Percentiles rank a stretch among this genome's conserved stretches.
Evolutionary conservation across 139 green algal species (phyloP).

Genomic region (Pseudopediastrum boryanum): DNA sequence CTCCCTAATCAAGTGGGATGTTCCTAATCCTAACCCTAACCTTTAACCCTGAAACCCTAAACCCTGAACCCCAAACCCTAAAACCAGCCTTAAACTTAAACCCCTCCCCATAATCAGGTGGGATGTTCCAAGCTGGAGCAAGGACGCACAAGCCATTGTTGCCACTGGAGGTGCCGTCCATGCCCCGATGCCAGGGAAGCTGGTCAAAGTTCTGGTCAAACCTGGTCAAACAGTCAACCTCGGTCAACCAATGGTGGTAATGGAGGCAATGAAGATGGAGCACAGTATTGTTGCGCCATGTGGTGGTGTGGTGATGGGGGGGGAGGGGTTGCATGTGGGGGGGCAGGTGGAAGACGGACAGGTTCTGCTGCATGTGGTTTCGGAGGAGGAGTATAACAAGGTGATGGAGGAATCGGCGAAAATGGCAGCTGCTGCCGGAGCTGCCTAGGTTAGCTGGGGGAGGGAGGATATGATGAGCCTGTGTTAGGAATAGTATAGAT

Average conservation of each 20-base stretch:
- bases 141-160: constrained; percentile 28
- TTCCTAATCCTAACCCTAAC: neutral
- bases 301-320: constrained; percentile 36
- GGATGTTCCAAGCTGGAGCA: constrained; percentile 47
- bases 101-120: constrained; percentile 26
- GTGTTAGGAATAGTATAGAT: too few species aligned
- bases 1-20: neutral
- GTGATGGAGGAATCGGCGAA: too few species aligned
- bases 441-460: too few species aligned
- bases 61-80: neutral
- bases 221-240: too few species aligned
- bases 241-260: constrained; percentile 57
- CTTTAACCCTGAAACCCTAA: neutral
- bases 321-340: constrained; percentile 30
- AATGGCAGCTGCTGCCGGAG: neutral
- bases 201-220: constrained; percentile 66
- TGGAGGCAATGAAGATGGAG: constrained; percentile 92
- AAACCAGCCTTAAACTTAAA: neutral
- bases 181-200: constrained; percentile 75
- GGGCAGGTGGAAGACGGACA: constrained; percentile 53
- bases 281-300: constrained; percentile 40
- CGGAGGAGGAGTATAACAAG: neutral
- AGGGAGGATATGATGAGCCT: too few species aligned
- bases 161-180: constrained; percentile 44
- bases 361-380: constrained; percentile 37